Evolutionary conservation across 1,139 yeast species (phyloP), one percentile per base, ranked within the genome.

Genomic region (Geotrichum australiense): DNA sequence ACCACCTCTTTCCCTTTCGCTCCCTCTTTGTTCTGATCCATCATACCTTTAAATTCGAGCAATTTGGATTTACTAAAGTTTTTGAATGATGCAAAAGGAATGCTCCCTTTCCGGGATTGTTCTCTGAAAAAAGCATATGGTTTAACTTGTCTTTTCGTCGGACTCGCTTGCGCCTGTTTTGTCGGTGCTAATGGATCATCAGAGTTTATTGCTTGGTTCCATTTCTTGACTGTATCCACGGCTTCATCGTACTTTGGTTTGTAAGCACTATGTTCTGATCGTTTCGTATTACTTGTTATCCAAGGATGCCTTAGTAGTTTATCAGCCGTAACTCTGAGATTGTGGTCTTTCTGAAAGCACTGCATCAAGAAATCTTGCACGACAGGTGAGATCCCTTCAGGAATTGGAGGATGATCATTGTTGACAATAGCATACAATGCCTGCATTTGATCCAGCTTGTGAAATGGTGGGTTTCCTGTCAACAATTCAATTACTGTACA

Each of bases 401-500:
- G 96, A 16, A 85, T 63, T 0, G 89, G 86, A 2, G 94, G 91
- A 50, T 76, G 77, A 7, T 77, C 80, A 47, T 87, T 94, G 14
- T 86, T 79, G 2, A 93, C 96, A 43, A 89, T 86, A 0, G 96
- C 95, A 65, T 85, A 95, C 50, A 91, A 70, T 0, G 96, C 89
- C 0, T 94, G 85, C 78, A 87, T 82, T 20, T 87, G 85, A 46
- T 80, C 79, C 44, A 82, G 65, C 39, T 85, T 80, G 50, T 82
- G 81, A 53, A 85, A 86, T 0, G 97, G 96, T 0, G 98, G 97
- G 41, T 78, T 71, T 0, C 86, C 94, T 0, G 96, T 82, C 42
- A 86, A 67, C 38, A 91, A 65, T 58, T 91, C 99, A 7, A 89
- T 77, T 3, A 89, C 75, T 0, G 97, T 91, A 14, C 96, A 94